Conservation (phyloP, 495 filamentous ascomycete species). For the Neurospora sp. region DNA sequence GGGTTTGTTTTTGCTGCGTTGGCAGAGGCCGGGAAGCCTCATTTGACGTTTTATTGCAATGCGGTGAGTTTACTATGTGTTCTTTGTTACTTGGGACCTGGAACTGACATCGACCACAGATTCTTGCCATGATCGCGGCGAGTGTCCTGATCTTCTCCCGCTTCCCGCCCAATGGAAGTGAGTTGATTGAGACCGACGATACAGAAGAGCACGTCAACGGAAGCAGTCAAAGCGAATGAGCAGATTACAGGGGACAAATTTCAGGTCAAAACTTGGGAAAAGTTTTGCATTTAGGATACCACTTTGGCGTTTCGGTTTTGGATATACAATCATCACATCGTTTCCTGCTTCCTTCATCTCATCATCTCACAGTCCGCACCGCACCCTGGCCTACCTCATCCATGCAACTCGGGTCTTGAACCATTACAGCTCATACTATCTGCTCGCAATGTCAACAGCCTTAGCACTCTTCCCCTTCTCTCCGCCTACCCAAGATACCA, state of each 20-base stretch:
- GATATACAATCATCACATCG: background rate
- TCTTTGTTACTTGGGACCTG: background rate
- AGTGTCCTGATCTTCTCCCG: slow-evolving; percentile 35
- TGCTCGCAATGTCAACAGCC: too few relatives aligned
- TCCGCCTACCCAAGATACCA: background rate
- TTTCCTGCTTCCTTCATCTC: background rate
- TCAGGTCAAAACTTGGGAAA: background rate
- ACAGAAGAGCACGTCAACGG: slow-evolving; percentile 2
- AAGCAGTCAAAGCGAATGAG: background rate
- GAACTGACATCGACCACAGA: slow-evolving; percentile 13
- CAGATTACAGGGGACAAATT: background rate
- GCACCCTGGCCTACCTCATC: background rate
- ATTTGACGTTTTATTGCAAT: slow-evolving; percentile 46
- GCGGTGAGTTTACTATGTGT: slow-evolving; percentile 28
- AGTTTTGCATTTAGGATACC: background rate
- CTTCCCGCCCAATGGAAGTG: slow-evolving; percentile 36
- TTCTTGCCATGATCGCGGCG: slow-evolving; percentile 37
- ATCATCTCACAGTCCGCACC: background rate
- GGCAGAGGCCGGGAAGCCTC: slow-evolving; percentile 35
- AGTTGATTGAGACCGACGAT: slow-evolving; percentile 26
- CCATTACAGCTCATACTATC: too few relatives aligned
- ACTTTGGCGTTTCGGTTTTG: background rate
- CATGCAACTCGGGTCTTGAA: background rate
- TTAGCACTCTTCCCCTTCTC: background rate
- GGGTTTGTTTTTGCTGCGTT: slow-evolving; percentile 44